Base-by-base conservation (phyloP, 2,329 filamentous ascomycete genomes). In the Neodidymelliopsis sp. region DNA sequence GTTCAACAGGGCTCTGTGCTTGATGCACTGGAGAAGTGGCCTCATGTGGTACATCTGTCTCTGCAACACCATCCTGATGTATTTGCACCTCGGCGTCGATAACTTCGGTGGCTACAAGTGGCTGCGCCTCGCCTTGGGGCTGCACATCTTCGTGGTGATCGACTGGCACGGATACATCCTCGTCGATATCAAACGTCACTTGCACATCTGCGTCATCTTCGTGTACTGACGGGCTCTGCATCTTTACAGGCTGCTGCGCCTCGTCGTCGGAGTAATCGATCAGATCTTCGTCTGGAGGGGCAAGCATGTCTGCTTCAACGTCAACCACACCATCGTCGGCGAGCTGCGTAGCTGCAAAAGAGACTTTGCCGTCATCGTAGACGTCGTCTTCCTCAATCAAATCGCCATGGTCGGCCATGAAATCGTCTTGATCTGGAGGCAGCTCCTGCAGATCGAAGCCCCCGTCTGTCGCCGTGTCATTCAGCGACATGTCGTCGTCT, bases 401-500 rank as follows among this genome's bases (percentile, higher is more conserved):
- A 22, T 66, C 63, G 15, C 71, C 70, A 18, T 67, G 54, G 48
- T 74, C 72, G 24, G 61, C 59, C 71, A 74, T 74, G 42, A 69
- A 65, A 35, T 74, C 71, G 47, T 74, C 71, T 38, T 65, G 59
- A 24, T 67, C 61, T 12, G 49, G 47, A 9, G 51, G 18, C 4
- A 38, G 50, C 12, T 57, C 48, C 16, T 63, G 54, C 10, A 50
- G 29, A 22, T 65, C 60, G 13, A 54, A 25, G 12, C 49, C 67
- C n/a, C 38, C 48, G 18, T 67, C 69, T 31, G 65, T 62, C 11
- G 45, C 61, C 11, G 64, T 74, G 57, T 87, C 84, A 58, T 83
- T 79, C 37, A 83, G 74, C 42, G 84, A 82, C 49, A 78, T 81
- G 50, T 86, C 77, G 53, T 86, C 77, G 19, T 70, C 67, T 7